Evolutionary conservation across 495 filamentous ascomycete genomes (phyloP).

Genomic region (Neurospora sp.): DNA sequence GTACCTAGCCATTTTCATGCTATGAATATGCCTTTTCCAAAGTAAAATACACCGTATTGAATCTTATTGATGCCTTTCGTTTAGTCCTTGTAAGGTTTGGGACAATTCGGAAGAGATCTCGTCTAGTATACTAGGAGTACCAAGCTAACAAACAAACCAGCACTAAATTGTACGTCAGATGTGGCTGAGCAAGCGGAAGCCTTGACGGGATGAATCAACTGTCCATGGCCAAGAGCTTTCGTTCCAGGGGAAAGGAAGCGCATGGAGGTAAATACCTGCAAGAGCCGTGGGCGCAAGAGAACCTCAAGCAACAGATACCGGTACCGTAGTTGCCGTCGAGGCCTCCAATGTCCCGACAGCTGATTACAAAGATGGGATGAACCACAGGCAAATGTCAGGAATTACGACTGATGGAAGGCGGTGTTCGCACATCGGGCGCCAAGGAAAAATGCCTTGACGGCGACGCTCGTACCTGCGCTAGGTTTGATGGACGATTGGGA

Average conservation of each 20-base stretch:
- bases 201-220: not conserved
- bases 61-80: no score
- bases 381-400: not conserved
- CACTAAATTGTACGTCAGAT: not conserved
- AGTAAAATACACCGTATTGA: no score
- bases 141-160: no score
- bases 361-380: not conserved
- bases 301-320: not conserved
- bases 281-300: not conserved
- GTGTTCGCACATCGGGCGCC: not conserved
- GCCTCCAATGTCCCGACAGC: not conserved
- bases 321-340: not conserved
- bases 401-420: not conserved
- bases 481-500: not conserved
- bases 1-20: no score
- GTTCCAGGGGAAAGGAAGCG: not conserved
- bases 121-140: no score
- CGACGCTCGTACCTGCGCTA: not conserved
- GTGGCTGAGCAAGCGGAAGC: not conserved
- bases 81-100: no score
- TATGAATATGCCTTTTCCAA: no score
- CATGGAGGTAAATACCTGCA: not conserved
- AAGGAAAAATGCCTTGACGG: not conserved
- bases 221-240: not conserved
- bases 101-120: no score